A percentile compares a stretch with the other conserved stretches of the same genome.
phyloP scores from a whole-genome alignment of 75 land plant genomes.

The Cunninghamia lanceolata region DNA sequence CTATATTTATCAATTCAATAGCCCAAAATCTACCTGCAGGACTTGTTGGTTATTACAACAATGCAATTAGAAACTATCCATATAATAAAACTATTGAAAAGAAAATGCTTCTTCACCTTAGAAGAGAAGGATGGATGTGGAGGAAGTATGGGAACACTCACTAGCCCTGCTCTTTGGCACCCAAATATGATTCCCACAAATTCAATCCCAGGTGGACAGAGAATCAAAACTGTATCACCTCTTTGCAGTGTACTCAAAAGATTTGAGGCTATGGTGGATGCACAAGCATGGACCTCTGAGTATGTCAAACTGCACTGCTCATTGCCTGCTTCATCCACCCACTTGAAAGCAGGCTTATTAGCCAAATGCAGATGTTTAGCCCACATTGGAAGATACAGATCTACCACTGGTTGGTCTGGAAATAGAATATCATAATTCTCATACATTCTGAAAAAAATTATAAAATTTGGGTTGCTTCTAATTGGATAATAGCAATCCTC shows the following conservation, averaged over 20 bases:
- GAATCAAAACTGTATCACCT: slow-evolving; percentile 14
- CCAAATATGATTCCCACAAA: too few relatives aligned
- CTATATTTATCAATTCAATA: too few relatives aligned
- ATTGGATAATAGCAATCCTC: too few relatives aligned
- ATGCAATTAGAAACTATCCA: too few relatives aligned
- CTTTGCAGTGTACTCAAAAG: slow-evolving; percentile 15
- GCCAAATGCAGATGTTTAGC: slow-evolving; percentile 27
- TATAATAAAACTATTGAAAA: too few relatives aligned
- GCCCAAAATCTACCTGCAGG: too few relatives aligned
- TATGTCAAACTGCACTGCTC: too few relatives aligned
- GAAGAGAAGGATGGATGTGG: slow-evolving; percentile 24
- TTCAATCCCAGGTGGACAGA: too few relatives aligned
- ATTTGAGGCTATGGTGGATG: slow-evolving; percentile 22
- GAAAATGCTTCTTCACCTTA: slow-evolving; percentile 8
- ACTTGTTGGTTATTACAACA: too few relatives aligned
- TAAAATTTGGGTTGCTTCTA: not conserved
- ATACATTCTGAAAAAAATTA: not conserved
- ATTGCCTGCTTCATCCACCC: too few relatives aligned
- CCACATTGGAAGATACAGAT: slow-evolving; percentile 36
- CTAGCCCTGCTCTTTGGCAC: slow-evolving; percentile 27
- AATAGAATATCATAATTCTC: slow-evolving; percentile 41
- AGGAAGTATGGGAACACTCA: slow-evolving; percentile 31
- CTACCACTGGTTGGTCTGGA: too few relatives aligned
- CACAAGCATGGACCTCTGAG: slow-evolving; percentile 24
- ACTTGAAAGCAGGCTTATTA: slow-evolving; percentile 32